Base-by-base conservation (phyloP, 495 filamentous ascomycete species). In the Margaritispora aquatica region DNA sequence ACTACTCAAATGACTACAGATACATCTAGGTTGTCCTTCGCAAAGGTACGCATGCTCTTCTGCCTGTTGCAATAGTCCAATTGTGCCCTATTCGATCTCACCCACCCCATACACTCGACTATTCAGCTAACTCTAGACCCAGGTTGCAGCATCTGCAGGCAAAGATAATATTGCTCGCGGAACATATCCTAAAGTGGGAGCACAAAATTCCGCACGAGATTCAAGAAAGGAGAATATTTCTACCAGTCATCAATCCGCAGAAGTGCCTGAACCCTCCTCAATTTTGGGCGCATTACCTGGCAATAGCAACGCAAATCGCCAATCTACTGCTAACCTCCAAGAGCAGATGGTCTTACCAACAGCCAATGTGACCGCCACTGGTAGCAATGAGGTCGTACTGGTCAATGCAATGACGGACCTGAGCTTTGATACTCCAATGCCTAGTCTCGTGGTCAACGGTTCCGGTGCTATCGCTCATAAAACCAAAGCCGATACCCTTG, bases 111-210 rank as follows among this genome's bases (percentile, higher is more conserved):
- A 7, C 13, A 57, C 26, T 26, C 47, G 3, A 57, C 41, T 9
- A 54, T 64, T 23, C 59, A 58, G 46, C 31, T 54, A n/a, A 44
- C 15, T 29, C 51, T 55, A 23, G 36, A n/a, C 47, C 44, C 51
- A 82, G 79, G 81, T 83, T 41, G 81, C 79, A 62, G 78, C 80
- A 53, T 81, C 83, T 63, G 71, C 74, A 26, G 68, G 77, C 26
- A 80, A 76, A 64, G 75, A 75, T 55, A 69, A 72, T 61, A 51
- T 71, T 41, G 61, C 74, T 15, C 58, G 70, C 44, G 61, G 49
- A 41, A 59, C 66, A 31, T 62, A 60, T 54, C 24, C 58, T 29
- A 63, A 62, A 55, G 63, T 57, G 29, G 52, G 58, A 49, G 34
- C 54, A 9, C 55, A 63, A 21, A 41, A 24, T 2, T 53, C 65